Percentiles rank a stretch among this genome's conserved stretches.
phyloP scores from a whole-genome alignment of 2,329 filamentous ascomycete genomes.

The Tympanopsis confertula region DNA sequence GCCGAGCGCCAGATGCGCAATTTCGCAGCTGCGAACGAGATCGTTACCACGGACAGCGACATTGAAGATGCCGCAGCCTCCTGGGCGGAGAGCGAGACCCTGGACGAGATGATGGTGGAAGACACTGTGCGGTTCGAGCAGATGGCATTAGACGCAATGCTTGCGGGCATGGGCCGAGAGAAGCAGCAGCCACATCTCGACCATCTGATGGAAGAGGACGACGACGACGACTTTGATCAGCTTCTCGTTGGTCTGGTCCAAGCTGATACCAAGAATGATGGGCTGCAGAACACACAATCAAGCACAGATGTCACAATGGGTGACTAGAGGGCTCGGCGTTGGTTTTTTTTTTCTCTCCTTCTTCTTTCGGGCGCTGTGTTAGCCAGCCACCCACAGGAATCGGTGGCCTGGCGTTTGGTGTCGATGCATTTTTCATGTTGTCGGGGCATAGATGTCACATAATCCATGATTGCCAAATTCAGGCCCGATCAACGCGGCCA shows the following conservation, averaged over 20 bases:
- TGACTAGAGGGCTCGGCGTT: conserved; percentile 9
- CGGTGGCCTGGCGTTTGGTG: too few relatives aligned
- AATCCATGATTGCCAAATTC: too few relatives aligned
- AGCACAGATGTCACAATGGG: conserved; percentile 9
- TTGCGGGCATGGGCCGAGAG: conserved; percentile 32
- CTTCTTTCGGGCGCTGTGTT: too few relatives aligned
- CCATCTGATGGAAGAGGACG: conserved; percentile 16
- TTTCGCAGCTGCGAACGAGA: neutral
- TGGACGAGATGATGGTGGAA: conserved; percentile 41
- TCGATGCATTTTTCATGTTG: too few relatives aligned
- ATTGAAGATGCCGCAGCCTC: conserved; percentile 3
- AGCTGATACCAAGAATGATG: too few relatives aligned
- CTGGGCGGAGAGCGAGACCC: conserved; percentile 9
- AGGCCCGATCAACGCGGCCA: too few relatives aligned
- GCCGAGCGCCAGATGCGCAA: neutral
- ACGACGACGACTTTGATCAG: conserved; percentile 50
- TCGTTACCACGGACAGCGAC: neutral
- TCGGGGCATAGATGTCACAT: too few relatives aligned
- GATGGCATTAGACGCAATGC: conserved; percentile 43
- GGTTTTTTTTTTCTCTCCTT: too few relatives aligned
- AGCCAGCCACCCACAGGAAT: too few relatives aligned
- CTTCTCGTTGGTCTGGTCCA: conserved; percentile 55
- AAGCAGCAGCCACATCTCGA: conserved; percentile 5
- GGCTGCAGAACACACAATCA: conserved; percentile 7
- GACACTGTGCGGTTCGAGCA: conserved; percentile 37